Evolutionary conservation across 2,329 filamentous ascomycete species (phyloP).

Genomic region (Xylaria sp.): DNA sequence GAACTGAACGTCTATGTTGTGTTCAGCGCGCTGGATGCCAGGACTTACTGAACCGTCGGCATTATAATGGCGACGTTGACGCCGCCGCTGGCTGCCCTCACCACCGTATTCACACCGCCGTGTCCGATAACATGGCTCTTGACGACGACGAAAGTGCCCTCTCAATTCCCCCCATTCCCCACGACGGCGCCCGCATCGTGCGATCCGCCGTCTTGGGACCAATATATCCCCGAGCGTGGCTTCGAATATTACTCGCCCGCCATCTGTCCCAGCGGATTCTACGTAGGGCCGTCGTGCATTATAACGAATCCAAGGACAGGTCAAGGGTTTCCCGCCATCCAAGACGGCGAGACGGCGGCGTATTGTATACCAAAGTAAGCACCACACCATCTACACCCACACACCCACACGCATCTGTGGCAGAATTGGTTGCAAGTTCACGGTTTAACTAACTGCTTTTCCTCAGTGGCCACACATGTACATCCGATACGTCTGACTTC

Average conservation of each 20-base stretch:
- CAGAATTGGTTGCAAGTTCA: background rate
- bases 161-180: slow-evolving; percentile 53
- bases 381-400: too few relatives aligned
- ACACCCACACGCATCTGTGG: background rate
- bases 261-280: slow-evolving; percentile 43
- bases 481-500: slow-evolving; percentile 51
- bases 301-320: slow-evolving; percentile 46
- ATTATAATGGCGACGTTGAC: slow-evolving; percentile 35
- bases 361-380: slow-evolving; percentile 48
- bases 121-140: slow-evolving; percentile 56
- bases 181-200: slow-evolving; percentile 45
- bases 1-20: slow-evolving; percentile 10
- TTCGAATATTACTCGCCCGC: slow-evolving; percentile 49
- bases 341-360: slow-evolving; percentile 42
- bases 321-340: slow-evolving; percentile 42
- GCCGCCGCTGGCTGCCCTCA: slow-evolving; percentile 52
- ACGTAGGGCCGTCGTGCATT: slow-evolving; percentile 41
- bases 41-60: slow-evolving; percentile 7
- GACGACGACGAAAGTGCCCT: slow-evolving; percentile 53
- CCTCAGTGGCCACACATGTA: slow-evolving; percentile 52
- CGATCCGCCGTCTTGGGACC: slow-evolving; percentile 52
- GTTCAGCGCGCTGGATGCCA: slow-evolving; percentile 24
- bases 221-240: slow-evolving; percentile 51
- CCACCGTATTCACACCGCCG: slow-evolving; percentile 55
- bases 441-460: slow-evolving; percentile 8